Evolutionary conservation across 139 green algal species (phyloP).

Genomic region (Limnomonas spitsbergensis): DNA sequence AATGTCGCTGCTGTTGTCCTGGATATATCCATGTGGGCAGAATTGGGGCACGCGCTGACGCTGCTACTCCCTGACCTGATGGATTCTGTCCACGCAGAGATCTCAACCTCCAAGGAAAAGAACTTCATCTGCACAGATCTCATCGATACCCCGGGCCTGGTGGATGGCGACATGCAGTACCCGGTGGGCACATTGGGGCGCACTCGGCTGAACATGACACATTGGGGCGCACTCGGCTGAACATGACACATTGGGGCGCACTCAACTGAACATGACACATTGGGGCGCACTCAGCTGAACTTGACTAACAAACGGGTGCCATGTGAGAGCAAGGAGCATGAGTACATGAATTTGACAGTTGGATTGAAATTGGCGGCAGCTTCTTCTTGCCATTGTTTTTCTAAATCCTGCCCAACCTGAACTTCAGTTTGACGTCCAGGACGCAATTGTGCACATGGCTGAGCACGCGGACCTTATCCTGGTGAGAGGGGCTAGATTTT

Average conservation of each 20-base stretch:
- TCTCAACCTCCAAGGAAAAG: slow-evolving; percentile 63
- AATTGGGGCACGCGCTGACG: too few relatives aligned
- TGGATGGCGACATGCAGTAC: slow-evolving; percentile 67
- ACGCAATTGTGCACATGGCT: slow-evolving; percentile 42
- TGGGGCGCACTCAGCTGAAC: too few relatives aligned
- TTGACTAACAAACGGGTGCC: too few relatives aligned
- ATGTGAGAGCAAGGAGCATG: too few relatives aligned
- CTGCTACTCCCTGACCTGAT: slow-evolving; percentile 5
- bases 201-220: slow-evolving; percentile 50
- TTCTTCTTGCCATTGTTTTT: too few relatives aligned
- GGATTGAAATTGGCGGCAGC: too few relatives aligned
- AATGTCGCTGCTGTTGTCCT: too few relatives aligned
- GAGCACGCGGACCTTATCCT: slow-evolving; percentile 31
- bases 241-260: too few relatives aligned
- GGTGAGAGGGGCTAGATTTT: neutral
- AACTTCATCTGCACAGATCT: slow-evolving; percentile 64
- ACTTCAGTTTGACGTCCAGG: slow-evolving; percentile 62
- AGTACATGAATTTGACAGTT: too few relatives aligned
- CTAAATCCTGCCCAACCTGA: too few relatives aligned
- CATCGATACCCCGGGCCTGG: slow-evolving; percentile 64
- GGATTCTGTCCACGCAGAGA: slow-evolving; percentile 23
- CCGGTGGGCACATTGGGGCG: slow-evolving; percentile 51
- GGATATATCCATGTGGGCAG: too few relatives aligned
- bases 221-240: slow-evolving; percentile 23
- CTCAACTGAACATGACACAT: too few relatives aligned